Conservation (phyloP, 179 eudicot genomes). For the Amaranthus tricolor region DNA sequence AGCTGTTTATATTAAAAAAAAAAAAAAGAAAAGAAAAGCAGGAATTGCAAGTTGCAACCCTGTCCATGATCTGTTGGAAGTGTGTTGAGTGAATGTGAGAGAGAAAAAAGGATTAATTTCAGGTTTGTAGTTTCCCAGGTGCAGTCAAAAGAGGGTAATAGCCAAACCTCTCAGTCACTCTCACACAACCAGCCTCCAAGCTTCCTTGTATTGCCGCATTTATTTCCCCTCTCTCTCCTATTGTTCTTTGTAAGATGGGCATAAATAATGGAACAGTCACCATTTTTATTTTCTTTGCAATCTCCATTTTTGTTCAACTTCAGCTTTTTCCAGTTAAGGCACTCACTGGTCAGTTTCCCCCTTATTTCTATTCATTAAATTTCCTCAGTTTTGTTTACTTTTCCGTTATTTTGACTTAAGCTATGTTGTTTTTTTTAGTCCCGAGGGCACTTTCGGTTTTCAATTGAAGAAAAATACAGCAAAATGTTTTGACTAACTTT, state of each 20-base stretch:
- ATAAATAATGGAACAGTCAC: constrained; percentile 12
- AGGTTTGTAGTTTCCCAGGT: neutral
- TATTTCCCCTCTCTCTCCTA: neutral
- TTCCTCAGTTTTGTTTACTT: neutral
- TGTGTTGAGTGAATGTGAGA: neutral
- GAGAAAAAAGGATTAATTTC: too few relatives aligned
- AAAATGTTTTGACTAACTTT: constrained; percentile 13
- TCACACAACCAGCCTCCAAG: neutral
- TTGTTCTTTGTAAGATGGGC: constrained; percentile 14
- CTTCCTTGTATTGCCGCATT: neutral
- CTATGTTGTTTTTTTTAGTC: too few relatives aligned
- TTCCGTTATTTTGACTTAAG: neutral
- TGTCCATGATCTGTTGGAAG: constrained; percentile 22
- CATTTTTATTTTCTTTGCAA: neutral
- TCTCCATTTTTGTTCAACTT: constrained; percentile 22
- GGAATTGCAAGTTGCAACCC: constrained; percentile 5
- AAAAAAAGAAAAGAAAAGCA: neutral
- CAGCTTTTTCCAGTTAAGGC: constrained; percentile 20
- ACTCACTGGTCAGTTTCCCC: constrained; percentile 20
- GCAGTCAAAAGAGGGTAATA: neutral
- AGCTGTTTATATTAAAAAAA: too few relatives aligned
- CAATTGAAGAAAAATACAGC: too few relatives aligned
- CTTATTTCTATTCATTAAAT: neutral
- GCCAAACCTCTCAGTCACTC: neutral
- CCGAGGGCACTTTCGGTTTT: too few relatives aligned